Evolutionary conservation across 116 monocot genomes (phyloP), one percentile per base, ranked within the genome.

Genomic region (Posidonia oceanica): DNA sequence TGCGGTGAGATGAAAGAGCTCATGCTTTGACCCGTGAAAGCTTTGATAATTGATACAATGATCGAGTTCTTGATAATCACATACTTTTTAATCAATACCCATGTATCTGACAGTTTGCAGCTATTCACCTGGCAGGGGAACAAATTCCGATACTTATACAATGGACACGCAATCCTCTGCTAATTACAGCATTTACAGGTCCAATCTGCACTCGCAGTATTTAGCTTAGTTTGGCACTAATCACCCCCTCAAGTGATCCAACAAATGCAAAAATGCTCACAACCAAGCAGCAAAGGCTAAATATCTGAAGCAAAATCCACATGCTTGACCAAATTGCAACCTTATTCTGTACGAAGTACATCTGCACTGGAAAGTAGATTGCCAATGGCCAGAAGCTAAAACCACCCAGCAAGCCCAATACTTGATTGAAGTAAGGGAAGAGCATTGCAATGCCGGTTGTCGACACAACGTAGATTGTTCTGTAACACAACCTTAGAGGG

Each of bases 281-380:
- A 17, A 79, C 20, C 54, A 91, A 67, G 52, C 84, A 83, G n/a
- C 21, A 80, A 18, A 73, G 44, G 53, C 90, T 82, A 70, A 91
- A 84, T 3, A 51, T 14, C 78, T 82, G 75, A 14, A 91, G 75
- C 44, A 79, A 29, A 2, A 84, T 8, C 90, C 90, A 91, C 17
- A 41, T 82, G 20, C 69, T 74, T 16, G 76, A 82, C 87, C 87
- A 91, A 12, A 74, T 36, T 0, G 21, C 58, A 23, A 91, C 54
- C 52, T 91, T 85, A 61, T 74, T 80, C 78, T 91, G 87, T 36
- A 87, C 73, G 64, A 85, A 72, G 72, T 91, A 91, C 85, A 91
- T 91, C 77, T 87, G 79, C 48, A 87, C 87, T 4, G 91, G 91
- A 72, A 91, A 87, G 63, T 87, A 91, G 52, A 91, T 77, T n/a